phyloP scores from a whole-genome alignment of 2,329 filamentous ascomycete genomes.

The Xylaria sp. region DNA sequence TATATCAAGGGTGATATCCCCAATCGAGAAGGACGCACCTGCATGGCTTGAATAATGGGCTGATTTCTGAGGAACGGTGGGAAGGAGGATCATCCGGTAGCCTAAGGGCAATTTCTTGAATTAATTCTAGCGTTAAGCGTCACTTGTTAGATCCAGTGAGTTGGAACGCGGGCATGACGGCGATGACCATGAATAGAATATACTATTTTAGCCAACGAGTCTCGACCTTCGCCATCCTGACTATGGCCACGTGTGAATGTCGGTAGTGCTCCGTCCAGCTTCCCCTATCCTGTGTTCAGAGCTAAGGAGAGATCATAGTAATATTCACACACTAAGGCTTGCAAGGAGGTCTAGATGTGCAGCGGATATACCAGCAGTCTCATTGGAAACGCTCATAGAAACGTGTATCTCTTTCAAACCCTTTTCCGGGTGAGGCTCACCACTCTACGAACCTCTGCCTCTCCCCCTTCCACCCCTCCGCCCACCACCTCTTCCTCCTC shows the following conservation, averaged over 20 bases:
- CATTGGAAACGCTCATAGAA: too few relatives aligned
- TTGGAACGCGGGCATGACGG: slow-evolving; percentile 9
- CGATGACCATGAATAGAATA: slow-evolving; percentile 9
- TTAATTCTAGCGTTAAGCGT: neutral
- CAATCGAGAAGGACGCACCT: neutral
- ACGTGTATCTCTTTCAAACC: too few relatives aligned
- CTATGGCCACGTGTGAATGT: neutral
- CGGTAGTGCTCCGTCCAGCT: neutral
- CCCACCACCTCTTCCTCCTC: slow-evolving; percentile 49
- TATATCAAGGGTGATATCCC: neutral
- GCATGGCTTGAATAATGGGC: too few relatives aligned
- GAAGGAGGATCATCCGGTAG: neutral
- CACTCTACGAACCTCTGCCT: slow-evolving; percentile 23
- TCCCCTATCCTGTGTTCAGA: neutral
- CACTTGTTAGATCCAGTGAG: neutral
- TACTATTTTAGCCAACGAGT: neutral
- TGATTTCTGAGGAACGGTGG: neutral
- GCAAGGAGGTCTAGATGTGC: neutral
- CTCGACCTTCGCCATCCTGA: neutral
- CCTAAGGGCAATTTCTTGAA: neutral
- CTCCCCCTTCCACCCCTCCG: slow-evolving; percentile 40
- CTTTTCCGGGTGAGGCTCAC: neutral
- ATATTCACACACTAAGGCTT: neutral
- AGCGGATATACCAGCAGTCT: neutral
- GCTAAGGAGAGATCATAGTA: neutral